Percentiles rank a stretch among this genome's conserved stretches.
Evolutionary conservation across 495 filamentous ascomycete species (phyloP).

Genomic region (Umbilicaria muhlenbergii): DNA sequence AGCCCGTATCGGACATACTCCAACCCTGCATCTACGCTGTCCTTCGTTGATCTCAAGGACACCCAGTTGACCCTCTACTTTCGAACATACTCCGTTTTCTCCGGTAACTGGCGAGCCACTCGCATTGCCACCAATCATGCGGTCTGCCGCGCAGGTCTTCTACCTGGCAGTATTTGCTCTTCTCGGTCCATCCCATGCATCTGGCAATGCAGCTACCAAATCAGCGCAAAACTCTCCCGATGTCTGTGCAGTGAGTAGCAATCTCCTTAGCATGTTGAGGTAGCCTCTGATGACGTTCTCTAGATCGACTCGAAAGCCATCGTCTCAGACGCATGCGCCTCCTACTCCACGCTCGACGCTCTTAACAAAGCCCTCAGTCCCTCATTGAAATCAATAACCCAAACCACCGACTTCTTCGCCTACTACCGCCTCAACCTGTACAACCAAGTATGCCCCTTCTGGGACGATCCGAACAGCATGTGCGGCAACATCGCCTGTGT

Average conservation of each 20-base stretch:
- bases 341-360: slow-evolving; percentile 73
- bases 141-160: slow-evolving; percentile 49
- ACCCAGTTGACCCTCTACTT: no score
- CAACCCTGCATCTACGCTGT: no score
- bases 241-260: slow-evolving; percentile 44
- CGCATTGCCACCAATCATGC: slow-evolving; percentile 31
- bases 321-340: slow-evolving; percentile 81
- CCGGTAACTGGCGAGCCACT: no score
- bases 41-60: no score
- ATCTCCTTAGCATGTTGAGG: neutral
- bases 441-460: slow-evolving; percentile 89
- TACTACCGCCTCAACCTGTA: slow-evolving; percentile 96
- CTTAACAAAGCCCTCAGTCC: slow-evolving; percentile 67
- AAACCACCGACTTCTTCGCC: slow-evolving; percentile 89
- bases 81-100: no score
- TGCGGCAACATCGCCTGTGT: slow-evolving; percentile 96
- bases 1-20: no score
- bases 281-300: slow-evolving; percentile 2
- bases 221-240: slow-evolving; percentile 28
- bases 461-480: slow-evolving; percentile 83
- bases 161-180: slow-evolving; percentile 66
- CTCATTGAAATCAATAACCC: slow-evolving; percentile 66
- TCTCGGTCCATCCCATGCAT: slow-evolving; percentile 34
- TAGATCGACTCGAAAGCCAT: slow-evolving; percentile 48
- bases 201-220: slow-evolving; percentile 21